Conservation (phyloP, 176 grass and related monocot species). For the Aegilops umbellulata region DNA sequence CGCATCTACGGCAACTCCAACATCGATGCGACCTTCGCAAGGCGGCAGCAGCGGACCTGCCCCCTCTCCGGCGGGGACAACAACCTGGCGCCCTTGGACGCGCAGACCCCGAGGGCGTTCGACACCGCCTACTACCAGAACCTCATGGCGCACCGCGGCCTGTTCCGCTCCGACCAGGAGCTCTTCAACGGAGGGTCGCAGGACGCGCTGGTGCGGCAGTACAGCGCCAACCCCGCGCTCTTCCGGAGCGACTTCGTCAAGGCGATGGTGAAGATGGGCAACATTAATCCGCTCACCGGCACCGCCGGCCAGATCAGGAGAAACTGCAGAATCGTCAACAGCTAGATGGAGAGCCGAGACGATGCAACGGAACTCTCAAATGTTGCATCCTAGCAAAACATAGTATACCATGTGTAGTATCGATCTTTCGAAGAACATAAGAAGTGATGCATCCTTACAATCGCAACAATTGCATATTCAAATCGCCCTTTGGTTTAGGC, state of each 20-base stretch:
- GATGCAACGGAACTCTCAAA: neutral
- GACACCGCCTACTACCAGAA: constrained; percentile 46
- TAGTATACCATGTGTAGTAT: neutral
- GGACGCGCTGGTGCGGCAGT: constrained; percentile 26
- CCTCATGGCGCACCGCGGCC: constrained; percentile 26
- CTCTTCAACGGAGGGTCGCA: constrained; percentile 50
- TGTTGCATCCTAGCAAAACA: neutral
- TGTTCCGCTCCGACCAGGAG: constrained; percentile 71
- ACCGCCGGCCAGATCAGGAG: constrained; percentile 20
- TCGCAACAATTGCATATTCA: too few relatives aligned
- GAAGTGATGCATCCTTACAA: neutral
- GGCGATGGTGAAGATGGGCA: constrained; percentile 53
- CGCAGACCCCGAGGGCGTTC: constrained; percentile 29
- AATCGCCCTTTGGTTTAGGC: too few relatives aligned
- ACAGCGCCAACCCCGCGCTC: neutral
- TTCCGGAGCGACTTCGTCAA: constrained; percentile 32
- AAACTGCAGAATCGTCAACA: constrained; percentile 23
- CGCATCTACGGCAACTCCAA: constrained; percentile 60
- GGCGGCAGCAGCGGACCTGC: constrained; percentile 20
- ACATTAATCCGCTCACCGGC: constrained; percentile 34
- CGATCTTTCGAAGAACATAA: neutral
- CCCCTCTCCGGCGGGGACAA: constrained; percentile 19
- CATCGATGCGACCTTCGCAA: constrained; percentile 37
- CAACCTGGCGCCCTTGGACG: constrained; percentile 42
- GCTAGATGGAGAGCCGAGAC: neutral